phyloP scores from a whole-genome alignment of 169 alveolate species.

The Cyclospora cayetanensis region DNA sequence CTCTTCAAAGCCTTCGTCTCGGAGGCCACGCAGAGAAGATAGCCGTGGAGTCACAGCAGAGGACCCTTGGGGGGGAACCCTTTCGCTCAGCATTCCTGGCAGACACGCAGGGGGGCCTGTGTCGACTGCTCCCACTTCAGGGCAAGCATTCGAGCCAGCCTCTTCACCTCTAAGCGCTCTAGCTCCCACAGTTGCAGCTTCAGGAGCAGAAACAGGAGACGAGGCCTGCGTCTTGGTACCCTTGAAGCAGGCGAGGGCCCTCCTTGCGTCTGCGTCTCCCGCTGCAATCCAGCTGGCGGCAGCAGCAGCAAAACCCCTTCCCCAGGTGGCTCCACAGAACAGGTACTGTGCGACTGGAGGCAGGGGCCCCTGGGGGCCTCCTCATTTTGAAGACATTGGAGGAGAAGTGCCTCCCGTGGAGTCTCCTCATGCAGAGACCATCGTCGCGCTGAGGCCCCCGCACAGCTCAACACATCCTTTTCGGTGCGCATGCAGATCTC shows the following conservation, averaged over 20 bases:
- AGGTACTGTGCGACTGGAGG: too few relatives aligned
- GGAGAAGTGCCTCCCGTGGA: neutral
- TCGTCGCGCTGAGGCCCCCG: neutral
- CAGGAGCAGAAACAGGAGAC: neutral
- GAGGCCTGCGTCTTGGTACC: neutral
- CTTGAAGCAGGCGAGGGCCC: neutral
- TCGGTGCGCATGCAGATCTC: too few relatives aligned
- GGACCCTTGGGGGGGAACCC: slow-evolving; percentile 25
- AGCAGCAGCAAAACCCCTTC: too few relatives aligned
- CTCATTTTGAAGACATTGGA: too few relatives aligned
- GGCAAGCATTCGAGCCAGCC: neutral
- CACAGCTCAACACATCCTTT: slow-evolving; percentile 9
- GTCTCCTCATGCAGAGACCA: neutral
- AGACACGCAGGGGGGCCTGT: neutral
- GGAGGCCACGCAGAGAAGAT: neutral
- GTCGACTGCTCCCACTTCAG: neutral
- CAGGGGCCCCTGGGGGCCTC: too few relatives aligned
- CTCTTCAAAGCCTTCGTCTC: neutral
- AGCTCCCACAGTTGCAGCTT: neutral
- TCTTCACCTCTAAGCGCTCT: neutral
- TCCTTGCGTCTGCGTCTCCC: neutral
- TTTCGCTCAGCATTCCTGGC: neutral
- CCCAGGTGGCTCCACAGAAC: too few relatives aligned
- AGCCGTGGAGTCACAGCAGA: neutral
- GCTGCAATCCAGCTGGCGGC: neutral